phyloP scores from a whole-genome alignment of 2,329 filamentous ascomycete genomes.

The Apiospora saccharicola region DNA sequence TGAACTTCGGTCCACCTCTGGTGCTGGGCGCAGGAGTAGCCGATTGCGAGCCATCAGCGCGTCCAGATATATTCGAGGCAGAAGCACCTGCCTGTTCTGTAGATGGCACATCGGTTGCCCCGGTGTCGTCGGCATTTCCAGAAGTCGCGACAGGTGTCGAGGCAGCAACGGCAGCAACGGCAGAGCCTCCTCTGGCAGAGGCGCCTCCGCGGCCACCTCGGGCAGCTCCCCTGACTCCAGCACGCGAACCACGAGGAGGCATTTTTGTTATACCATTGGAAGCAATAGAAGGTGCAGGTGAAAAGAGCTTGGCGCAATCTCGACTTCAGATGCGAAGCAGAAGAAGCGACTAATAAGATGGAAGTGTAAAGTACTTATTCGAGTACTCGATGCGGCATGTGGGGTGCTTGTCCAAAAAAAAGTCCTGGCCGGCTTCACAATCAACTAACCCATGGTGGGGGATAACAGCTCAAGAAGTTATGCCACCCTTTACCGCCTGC shows the following conservation, averaged over 20 bases:
- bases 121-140: background rate
- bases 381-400: slow-evolving; percentile 8
- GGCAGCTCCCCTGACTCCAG: slow-evolving; percentile 29
- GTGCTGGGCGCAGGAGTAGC: slow-evolving; percentile 42
- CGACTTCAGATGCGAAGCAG: background rate
- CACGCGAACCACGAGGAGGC: slow-evolving; percentile 29
- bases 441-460: background rate
- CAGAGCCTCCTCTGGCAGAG: slow-evolving; percentile 20
- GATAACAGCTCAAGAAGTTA: slow-evolving; percentile 5
- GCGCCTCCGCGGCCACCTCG: slow-evolving; percentile 28
- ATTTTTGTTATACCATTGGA: slow-evolving; percentile 27
- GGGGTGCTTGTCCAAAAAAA: slow-evolving; percentile 16
- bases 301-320: background rate
- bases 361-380: background rate
- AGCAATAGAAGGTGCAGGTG: background rate
- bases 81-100: background rate
- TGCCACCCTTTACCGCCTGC: slow-evolving; percentile 16
- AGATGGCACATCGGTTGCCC: background rate
- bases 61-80: background rate
- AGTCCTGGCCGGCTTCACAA: slow-evolving; percentile 11
- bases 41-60: slow-evolving; percentile 33
- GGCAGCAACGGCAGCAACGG: slow-evolving; percentile 3
- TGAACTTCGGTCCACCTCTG: slow-evolving; percentile 41
- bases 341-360: slow-evolving; percentile 1
- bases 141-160: slow-evolving; percentile 3